Evolutionary conservation across 2,329 filamentous ascomycete species (phyloP), one percentile per base, ranked within the genome.

Genomic region (Hypoxylon sp.): DNA sequence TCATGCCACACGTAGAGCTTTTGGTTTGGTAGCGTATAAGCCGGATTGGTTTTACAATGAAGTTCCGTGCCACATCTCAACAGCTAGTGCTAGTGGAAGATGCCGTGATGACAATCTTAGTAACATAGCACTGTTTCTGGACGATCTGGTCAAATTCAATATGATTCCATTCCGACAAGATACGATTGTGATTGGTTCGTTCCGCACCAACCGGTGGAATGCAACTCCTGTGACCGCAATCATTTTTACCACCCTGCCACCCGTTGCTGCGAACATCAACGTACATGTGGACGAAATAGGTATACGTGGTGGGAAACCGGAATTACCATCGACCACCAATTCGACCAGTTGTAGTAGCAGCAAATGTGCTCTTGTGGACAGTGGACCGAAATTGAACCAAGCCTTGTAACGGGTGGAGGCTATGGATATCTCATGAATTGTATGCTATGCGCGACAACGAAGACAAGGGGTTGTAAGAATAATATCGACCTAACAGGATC

Each of bases 141-240:
- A 65, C 67, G 56, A 65, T 57, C 53, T 63, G 22, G 33, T 51
- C 48, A 48, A 62, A 62, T 47, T 56, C 26, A 51, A 59, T 37
- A 55, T 24, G 52, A 63, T 56, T 29, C 17, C 58, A 57, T 65
- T 44, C 50, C 59, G 58, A 44, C 22, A 22, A 5, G 39, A 51
- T 35, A 44, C 26, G 9, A 46, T 62, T 46, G 11, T 69, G 63
- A 63, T 71, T 71, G 65, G 63, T 31, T 47, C 53, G 39, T 55
- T 59, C 60, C 65, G 68, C 51, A 54, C 44, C 53, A 64, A 57
- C 68, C 55, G 59, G 47, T 64, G 65, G 56, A 65, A 68, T 68
- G 56, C 53, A 29, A 68, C 57, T 65, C 62, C 51, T 69, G 63
- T 68, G 63, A 66, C 63, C 54, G 42, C 47, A 65, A 65, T 69